Evolutionary conservation across 495 filamentous ascomycete species (phyloP).

Genomic region (Pyrenula aspistea): DNA sequence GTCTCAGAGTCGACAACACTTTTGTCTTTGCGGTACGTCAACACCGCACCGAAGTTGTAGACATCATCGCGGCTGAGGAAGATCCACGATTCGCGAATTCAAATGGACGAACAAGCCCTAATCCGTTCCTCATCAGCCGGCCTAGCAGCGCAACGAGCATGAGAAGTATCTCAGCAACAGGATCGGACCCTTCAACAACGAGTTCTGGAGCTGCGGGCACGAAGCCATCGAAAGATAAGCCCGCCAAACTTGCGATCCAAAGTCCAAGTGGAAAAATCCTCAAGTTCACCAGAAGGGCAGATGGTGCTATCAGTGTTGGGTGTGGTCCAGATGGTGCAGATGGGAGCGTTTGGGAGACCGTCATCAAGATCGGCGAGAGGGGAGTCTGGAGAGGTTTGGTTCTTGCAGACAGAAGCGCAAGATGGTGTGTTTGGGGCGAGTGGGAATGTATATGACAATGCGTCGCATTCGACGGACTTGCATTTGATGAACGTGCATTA

Average conservation of each 20-base stretch:
- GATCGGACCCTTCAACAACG: constrained; percentile 24
- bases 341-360: constrained; percentile 89
- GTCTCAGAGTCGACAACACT: constrained; percentile 84
- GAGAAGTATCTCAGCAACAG: constrained; percentile 37
- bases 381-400: constrained; percentile 90
- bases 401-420: constrained; percentile 83
- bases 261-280: constrained; percentile 93
- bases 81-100: constrained; percentile 38
- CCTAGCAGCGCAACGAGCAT: constrained; percentile 78
- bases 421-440: constrained; percentile 98
- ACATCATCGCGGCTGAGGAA: constrained; percentile 25
- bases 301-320: constrained; percentile 29
- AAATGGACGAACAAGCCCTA: constrained; percentile 44
- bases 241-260: constrained; percentile 92
- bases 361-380: constrained; percentile 90
- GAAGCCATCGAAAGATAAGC: constrained; percentile 47
- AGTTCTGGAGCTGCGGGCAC: constrained; percentile 26
- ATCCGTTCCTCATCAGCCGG: constrained; percentile 46
- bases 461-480: no score
- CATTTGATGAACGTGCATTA: no score
- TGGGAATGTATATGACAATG: constrained; percentile 70
- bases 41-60: constrained; percentile 47
- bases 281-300: constrained; percentile 77
- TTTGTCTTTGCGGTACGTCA: constrained; percentile 95
- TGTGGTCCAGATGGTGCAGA: constrained; percentile 39